Evolutionary conservation across 768 basidiomycete species (phyloP).

Genomic region (Clitopilus hobsonii): DNA sequence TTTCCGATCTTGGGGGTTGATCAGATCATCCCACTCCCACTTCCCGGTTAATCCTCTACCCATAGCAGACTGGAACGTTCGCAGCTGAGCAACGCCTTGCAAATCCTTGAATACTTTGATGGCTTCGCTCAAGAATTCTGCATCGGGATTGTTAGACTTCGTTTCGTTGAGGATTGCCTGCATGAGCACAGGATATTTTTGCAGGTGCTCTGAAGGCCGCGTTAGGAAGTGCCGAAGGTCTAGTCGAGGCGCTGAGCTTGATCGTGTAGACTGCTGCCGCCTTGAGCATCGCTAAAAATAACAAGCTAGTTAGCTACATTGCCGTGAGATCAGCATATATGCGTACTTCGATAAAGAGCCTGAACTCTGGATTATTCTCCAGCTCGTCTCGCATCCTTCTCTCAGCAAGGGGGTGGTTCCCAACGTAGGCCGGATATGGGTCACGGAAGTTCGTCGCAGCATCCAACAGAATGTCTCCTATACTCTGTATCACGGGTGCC

Average conservation of each 20-base stretch:
- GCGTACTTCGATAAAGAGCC: constrained; percentile 80
- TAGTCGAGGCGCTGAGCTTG: constrained; percentile 35
- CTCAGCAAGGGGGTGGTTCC: constrained; percentile 81
- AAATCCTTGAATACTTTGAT: constrained; percentile 78
- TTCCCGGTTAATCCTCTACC: constrained; percentile 73
- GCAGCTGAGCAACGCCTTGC: constrained; percentile 74
- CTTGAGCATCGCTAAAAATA: constrained; percentile 38
- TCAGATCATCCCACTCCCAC: constrained; percentile 88
- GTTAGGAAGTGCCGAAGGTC: constrained; percentile 79
- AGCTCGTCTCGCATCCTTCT: constrained; percentile 82
- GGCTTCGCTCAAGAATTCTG: constrained; percentile 75
- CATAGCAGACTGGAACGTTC: constrained; percentile 90
- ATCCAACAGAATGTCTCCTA: constrained; percentile 86
- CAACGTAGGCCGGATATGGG: constrained; percentile 84
- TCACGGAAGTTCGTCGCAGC: constrained; percentile 84
- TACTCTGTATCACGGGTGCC: constrained; percentile 71
- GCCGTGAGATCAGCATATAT: background rate
- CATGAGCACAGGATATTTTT: constrained; percentile 80
- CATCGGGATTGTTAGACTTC: constrained; percentile 74
- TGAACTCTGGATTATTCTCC: constrained; percentile 77
- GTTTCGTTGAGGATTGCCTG: constrained; percentile 87
- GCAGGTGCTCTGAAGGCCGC: constrained; percentile 78
- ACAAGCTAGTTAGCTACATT: constrained; percentile 1
- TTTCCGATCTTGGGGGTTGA: constrained; percentile 57
- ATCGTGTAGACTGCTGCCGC: constrained; percentile 29